These are phyloP conservation scores for Neofusicoccum parvum DNA, from an alignment of 2,329 filamentous ascomycete species.

Conservation along the genomic window DNA sequence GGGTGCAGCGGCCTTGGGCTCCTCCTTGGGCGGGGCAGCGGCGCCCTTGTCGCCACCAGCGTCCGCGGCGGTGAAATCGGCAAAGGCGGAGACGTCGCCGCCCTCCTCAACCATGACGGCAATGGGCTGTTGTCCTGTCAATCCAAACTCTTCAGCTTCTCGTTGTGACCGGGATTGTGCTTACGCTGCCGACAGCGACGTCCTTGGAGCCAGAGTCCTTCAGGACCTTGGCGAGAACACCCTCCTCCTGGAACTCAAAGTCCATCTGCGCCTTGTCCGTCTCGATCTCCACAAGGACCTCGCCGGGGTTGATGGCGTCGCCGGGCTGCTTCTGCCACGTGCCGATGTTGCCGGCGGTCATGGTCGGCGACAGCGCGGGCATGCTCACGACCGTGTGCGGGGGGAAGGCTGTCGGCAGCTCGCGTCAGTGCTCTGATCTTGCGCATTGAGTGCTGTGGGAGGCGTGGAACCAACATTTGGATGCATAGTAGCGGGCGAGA, in stretches of 20 bases:
- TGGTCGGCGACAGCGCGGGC: conserved; percentile 96
- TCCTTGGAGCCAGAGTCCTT: conserved; percentile 95
- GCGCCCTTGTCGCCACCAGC: conserved; percentile 80
- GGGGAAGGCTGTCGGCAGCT: conserved; percentile 71
- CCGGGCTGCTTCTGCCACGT: conserved; percentile 97
- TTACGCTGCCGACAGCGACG: conserved; percentile 88
- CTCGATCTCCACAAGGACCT: conserved; percentile 97
- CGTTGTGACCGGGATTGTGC: conserved; percentile 21
- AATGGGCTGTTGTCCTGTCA: conserved; percentile 69
- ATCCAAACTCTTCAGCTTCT: conserved; percentile 15
- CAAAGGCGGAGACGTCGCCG: conserved; percentile 83
- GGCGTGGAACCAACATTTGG: conserved; percentile 59
- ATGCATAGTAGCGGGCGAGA: conserved; percentile 68
- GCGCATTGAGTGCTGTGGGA: conserved; percentile 13
- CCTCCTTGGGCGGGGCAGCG: conserved; percentile 65
- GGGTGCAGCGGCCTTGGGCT: conserved; percentile 63
- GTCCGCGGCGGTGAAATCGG: conserved; percentile 83
- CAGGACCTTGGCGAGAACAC: conserved; percentile 90
- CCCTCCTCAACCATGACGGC: conserved; percentile 93
- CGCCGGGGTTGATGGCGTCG: conserved; percentile 83
- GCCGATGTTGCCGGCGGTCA: conserved; percentile 96
- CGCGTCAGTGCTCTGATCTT: conserved; percentile 16
- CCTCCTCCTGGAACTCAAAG: conserved; percentile 99
- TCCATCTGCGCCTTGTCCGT: conserved; percentile 99
- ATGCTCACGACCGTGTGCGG: conserved; percentile 95